Evolutionary conservation across 305 asterid genomes (phyloP).

Genomic region (Lippia alba): DNA sequence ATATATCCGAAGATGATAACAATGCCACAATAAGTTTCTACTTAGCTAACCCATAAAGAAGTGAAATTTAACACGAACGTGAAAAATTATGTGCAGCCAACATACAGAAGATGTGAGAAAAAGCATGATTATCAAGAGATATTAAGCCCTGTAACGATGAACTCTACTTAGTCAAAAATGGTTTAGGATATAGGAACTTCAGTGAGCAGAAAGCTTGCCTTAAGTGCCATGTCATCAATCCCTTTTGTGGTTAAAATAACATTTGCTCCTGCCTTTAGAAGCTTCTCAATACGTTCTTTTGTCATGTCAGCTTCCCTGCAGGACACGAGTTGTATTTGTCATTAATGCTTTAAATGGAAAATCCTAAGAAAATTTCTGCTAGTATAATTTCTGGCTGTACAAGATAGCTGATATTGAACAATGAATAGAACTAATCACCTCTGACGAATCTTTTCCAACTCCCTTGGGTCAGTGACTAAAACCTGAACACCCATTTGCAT

Average conservation of each 20-base stretch:
- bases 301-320: conserved; percentile 97
- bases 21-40: conserved; percentile 13
- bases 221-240: conserved; percentile 98
- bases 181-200: not conserved
- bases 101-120: not conserved
- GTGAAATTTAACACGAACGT: conserved; percentile 15
- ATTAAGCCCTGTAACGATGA: conserved; percentile 3
- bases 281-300: conserved; percentile 90
- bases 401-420: not conserved
- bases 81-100: conserved; percentile 15
- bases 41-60: conserved; percentile 7
- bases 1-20: not conserved
- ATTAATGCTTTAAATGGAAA: conserved; percentile 18
- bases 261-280: conserved; percentile 96
- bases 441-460: conserved; percentile 97
- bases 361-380: not conserved
- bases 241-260: conserved; percentile 92
- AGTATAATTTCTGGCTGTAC: not conserved
- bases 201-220: conserved; percentile 52
- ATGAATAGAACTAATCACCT: conserved; percentile 52
- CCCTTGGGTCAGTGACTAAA: conserved; percentile 91
- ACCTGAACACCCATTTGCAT: conserved; percentile 99
- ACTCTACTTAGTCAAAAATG: conserved; percentile 1
- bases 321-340: conserved; percentile 24
- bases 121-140: not conserved